A percentile compares a stretch with the other conserved stretches of the same genome.
phyloP scores from a whole-genome alignment of 2,329 filamentous ascomycete species.

The Polytolypa hystricis region DNA sequence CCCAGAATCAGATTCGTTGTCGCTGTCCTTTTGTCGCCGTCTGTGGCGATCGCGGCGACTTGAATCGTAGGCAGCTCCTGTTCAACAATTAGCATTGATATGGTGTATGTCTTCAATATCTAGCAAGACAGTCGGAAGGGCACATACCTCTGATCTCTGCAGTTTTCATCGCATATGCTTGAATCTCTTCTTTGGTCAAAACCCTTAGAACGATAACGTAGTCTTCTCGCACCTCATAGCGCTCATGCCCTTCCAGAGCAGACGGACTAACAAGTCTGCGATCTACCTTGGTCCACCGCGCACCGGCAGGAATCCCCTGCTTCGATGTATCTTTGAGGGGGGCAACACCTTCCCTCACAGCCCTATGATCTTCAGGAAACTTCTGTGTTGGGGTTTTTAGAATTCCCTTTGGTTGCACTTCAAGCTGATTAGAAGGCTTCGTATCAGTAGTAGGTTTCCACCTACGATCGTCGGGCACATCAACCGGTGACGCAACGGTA shows the following conservation, averaged over 20 bases:
- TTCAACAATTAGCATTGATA: conserved; percentile 19
- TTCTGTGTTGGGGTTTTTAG: conserved; percentile 69
- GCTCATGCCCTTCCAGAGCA: conserved; percentile 72
- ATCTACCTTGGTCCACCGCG: conserved; percentile 88
- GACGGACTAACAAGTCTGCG: conserved; percentile 81
- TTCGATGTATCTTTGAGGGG: conserved; percentile 82
- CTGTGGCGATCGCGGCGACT: background rate
- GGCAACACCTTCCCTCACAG: conserved; percentile 78
- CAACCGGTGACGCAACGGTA: conserved; percentile 14
- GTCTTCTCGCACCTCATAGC: conserved; percentile 84
- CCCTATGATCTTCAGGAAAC: conserved; percentile 78
- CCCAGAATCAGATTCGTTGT: background rate
- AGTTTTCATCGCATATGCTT: conserved; percentile 72
- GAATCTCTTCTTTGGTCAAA: conserved; percentile 77
- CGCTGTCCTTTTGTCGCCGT: background rate
- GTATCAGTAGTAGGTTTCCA: conserved; percentile 20
- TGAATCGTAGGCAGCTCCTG: background rate
- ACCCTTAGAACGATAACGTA: conserved; percentile 89
- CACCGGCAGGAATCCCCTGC: conserved; percentile 63
- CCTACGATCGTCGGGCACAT: conserved; percentile 14
- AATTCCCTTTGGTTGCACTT: conserved; percentile 65
- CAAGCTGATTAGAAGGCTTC: conserved; percentile 41
- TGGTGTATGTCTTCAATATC: background rate
- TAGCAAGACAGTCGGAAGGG: background rate
- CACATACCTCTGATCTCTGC: conserved; percentile 64